A percentile compares a stretch with the other conserved stretches of the same genome.
Evolutionary conservation across 192 early-diverging fungal species (phyloP).

Genomic region (Phycomyces blakesleeanus): DNA sequence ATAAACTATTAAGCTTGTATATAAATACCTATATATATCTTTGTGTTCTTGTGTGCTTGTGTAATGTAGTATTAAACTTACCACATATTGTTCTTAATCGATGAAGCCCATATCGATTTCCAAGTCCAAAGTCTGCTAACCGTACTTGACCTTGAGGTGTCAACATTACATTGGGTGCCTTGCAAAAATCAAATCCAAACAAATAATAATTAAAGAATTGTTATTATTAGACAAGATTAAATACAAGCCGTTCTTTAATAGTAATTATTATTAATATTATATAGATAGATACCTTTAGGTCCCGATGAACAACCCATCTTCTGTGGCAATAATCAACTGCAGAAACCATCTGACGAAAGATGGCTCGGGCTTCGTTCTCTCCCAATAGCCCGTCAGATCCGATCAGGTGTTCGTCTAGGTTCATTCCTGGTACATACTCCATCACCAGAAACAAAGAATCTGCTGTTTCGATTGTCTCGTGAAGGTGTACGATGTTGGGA

Average conservation of each 20-base stretch:
- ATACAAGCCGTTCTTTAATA: too few species aligned
- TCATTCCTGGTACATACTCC: conserved; percentile 81
- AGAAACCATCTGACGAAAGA: conserved; percentile 79
- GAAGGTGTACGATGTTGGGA: conserved; percentile 83
- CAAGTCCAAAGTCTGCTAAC: conserved; percentile 88
- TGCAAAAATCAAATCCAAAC: background rate
- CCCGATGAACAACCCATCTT: conserved; percentile 68
- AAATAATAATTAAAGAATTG: background rate
- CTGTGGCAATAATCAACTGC: conserved; percentile 71
- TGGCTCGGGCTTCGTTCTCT: conserved; percentile 77
- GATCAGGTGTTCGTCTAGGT: conserved; percentile 78
- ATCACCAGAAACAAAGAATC: conserved; percentile 79
- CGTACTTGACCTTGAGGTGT: conserved; percentile 66
- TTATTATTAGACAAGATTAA: background rate
- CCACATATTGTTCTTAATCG: conserved; percentile 85
- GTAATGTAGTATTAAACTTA: too few species aligned
- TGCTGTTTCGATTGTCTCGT: conserved; percentile 74
- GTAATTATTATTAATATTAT: conserved; percentile 29
- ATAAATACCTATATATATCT: too few species aligned
- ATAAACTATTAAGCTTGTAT: too few species aligned
- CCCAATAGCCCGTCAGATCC: conserved; percentile 64
- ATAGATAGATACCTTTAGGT: conserved; percentile 79
- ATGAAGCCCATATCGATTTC: conserved; percentile 68
- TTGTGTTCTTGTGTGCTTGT: too few species aligned
- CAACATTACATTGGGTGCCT: conserved; percentile 73